Evolutionary conservation across 1,284 basidiomycete genomes (phyloP).

Genomic region (Ganoderma leucocontextum): DNA sequence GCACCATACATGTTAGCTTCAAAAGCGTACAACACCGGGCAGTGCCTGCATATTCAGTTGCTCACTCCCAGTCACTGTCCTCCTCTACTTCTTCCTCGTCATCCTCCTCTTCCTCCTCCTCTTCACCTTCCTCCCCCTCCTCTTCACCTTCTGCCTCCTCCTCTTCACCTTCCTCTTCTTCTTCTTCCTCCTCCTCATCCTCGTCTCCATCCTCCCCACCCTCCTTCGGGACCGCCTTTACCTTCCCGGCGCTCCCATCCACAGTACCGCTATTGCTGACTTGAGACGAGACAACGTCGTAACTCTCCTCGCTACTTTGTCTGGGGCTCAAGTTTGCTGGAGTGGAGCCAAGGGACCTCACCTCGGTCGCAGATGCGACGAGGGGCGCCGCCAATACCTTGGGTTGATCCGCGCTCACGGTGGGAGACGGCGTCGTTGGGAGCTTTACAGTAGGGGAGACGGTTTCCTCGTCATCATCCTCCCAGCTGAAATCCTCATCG

Average conservation of each 20-base stretch:
- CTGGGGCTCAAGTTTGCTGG: conserved; percentile 58
- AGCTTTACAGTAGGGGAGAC: conserved; percentile 42
- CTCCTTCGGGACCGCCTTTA: conserved; percentile 38
- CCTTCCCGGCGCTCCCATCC: conserved; percentile 23
- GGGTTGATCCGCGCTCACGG: conserved; percentile 3
- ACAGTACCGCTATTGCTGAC: conserved; percentile 41
- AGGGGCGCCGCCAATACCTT: conserved; percentile 19
- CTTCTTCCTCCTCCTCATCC: conserved; percentile 48
- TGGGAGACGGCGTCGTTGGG: conserved; percentile 9
- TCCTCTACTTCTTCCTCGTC: conserved; percentile 45
- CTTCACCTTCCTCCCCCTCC: no score
- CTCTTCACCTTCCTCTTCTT: conserved; percentile 26
- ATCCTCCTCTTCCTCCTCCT: conserved; percentile 37
- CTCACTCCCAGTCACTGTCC: conserved; percentile 79
- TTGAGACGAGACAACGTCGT: conserved; percentile 72
- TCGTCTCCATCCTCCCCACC: conserved; percentile 51
- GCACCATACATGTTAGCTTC: conserved; percentile 3
- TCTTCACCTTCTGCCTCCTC: conserved; percentile 26
- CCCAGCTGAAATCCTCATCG: conserved; percentile 85
- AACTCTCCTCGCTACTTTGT: conserved; percentile 74
- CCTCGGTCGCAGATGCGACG: conserved; percentile 33
- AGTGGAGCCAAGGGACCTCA: conserved; percentile 43
- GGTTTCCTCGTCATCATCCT: conserved; percentile 75
- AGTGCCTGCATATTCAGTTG: background rate
- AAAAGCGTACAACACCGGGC: background rate